Evolutionary conservation across 108 stramenopile genomes (phyloP).

Genomic region (Epipyxis sp.): DNA sequence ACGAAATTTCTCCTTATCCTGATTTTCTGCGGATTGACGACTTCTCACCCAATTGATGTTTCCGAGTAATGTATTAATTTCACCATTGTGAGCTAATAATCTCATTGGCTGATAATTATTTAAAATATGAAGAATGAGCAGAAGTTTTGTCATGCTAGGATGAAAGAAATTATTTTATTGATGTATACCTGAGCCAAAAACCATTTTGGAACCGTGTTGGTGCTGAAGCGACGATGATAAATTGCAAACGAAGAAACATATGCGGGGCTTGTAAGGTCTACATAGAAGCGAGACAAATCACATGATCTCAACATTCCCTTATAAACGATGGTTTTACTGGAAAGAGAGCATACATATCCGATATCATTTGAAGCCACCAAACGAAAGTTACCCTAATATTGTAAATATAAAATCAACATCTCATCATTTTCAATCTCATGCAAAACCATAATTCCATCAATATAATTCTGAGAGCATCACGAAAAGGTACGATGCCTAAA

Average conservation of each 20-base stretch:
- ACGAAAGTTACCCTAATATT: background rate
- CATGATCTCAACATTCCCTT: constrained; percentile 51
- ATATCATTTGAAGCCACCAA: background rate
- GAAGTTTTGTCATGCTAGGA: too few relatives aligned
- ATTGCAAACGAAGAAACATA: constrained; percentile 49
- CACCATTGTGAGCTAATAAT: constrained; percentile 56
- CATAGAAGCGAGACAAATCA: constrained; percentile 49
- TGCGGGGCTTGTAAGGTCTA: constrained; percentile 49
- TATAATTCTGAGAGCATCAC: too few relatives aligned
- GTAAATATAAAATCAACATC: too few relatives aligned
- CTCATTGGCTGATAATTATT: constrained; percentile 54
- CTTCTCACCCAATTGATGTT: constrained; percentile 55
- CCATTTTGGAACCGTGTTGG: constrained; percentile 55
- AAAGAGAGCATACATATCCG: constrained; percentile 53
- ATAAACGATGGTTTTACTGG: constrained; percentile 47
- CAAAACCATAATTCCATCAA: too few relatives aligned
- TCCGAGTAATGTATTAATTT: constrained; percentile 58
- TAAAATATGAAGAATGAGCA: too few relatives aligned
- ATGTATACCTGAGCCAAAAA: constrained; percentile 49
- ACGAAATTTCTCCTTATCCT: too few relatives aligned
- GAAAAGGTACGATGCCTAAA: too few relatives aligned
- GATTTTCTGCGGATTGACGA: constrained; percentile 6
- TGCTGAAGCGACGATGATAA: constrained; percentile 55
- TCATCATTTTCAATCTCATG: too few relatives aligned
- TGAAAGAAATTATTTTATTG: too few relatives aligned